Conservation (phyloP, 108 stramenopile species). For the Cyclotella kingstonii region DNA sequence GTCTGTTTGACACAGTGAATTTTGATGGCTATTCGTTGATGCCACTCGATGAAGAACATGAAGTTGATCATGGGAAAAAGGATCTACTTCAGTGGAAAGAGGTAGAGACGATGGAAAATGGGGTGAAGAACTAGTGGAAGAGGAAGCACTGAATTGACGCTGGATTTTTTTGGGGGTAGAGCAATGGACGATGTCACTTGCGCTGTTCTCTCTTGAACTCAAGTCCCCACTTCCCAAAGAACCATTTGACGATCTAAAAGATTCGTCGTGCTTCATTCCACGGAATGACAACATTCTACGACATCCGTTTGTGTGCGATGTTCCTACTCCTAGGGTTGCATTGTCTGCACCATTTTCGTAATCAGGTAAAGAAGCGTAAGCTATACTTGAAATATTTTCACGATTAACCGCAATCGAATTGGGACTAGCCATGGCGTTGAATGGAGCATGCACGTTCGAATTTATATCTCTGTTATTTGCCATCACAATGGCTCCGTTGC, state of each 20-base stretch:
- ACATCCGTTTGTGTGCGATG: not conserved
- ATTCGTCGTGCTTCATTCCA: constrained; percentile 22
- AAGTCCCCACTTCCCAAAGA: constrained; percentile 1
- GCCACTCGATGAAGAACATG: constrained; percentile 43
- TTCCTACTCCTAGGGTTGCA: not conserved
- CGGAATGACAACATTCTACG: constrained; percentile 36
- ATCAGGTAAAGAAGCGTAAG: constrained; percentile 31
- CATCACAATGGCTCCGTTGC: not conserved
- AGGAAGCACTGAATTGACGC: not conserved
- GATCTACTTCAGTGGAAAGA: constrained; percentile 12
- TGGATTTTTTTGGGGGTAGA: not conserved
- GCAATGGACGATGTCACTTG: no score
- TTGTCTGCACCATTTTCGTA: constrained; percentile 14
- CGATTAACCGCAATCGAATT: constrained; percentile 17
- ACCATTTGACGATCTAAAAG: constrained; percentile 21
- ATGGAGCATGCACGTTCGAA: not conserved
- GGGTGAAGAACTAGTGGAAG: constrained; percentile 7
- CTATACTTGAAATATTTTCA: constrained; percentile 34
- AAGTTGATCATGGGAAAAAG: constrained; percentile 41
- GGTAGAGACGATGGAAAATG: not conserved
- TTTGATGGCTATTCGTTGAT: constrained; percentile 51
- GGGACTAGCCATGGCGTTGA: constrained; percentile 9
- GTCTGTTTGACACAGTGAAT: constrained; percentile 21
- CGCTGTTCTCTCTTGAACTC: no score
- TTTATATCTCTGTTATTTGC: not conserved